Percentiles rank a stretch among this genome's conserved stretches.
Evolutionary conservation across 768 basidiomycete genomes (phyloP).

Genomic region (Suillus alpinus): DNA sequence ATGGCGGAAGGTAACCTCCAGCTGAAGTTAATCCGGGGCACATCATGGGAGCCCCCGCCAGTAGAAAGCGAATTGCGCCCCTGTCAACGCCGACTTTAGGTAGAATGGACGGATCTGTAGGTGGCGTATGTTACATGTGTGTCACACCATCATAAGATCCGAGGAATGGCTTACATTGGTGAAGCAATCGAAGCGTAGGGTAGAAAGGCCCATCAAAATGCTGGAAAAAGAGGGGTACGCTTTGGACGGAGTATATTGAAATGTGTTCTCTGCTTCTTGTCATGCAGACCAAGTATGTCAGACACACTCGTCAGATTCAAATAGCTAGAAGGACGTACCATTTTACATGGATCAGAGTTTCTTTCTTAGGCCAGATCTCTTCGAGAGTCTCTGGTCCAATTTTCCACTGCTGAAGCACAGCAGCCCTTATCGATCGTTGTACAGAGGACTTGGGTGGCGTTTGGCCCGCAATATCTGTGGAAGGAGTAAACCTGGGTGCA

Average conservation of each 20-base stretch:
- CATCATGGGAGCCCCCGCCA: constrained; percentile 95
- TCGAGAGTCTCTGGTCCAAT: constrained; percentile 81
- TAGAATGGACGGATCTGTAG: constrained; percentile 83
- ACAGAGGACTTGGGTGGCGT: constrained; percentile 92
- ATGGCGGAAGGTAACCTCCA: constrained; percentile 83
- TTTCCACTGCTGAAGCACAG: constrained; percentile 80
- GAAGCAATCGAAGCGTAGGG: constrained; percentile 85
- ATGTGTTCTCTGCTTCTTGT: constrained; percentile 86
- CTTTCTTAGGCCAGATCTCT: constrained; percentile 98
- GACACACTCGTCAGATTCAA: constrained; percentile 4
- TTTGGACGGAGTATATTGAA: constrained; percentile 86
- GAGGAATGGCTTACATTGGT: constrained; percentile 69
- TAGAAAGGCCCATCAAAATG: constrained; percentile 93
- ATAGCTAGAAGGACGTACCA: constrained; percentile 46
- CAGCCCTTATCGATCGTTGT: constrained; percentile 82
- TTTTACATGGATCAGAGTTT: constrained; percentile 87
- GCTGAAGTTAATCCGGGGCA: constrained; percentile 93
- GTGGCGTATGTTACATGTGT: neutral
- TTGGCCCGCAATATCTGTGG: constrained; percentile 84
- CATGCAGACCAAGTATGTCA: constrained; percentile 15
- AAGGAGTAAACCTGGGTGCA: constrained; percentile 56
- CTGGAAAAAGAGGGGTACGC: constrained; percentile 91
- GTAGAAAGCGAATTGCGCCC: constrained; percentile 95
- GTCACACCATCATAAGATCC: neutral
- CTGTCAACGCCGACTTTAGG: constrained; percentile 90